phyloP scores from a whole-genome alignment of 352 stramenopile species.

The Labyrinthula sp. region DNA sequence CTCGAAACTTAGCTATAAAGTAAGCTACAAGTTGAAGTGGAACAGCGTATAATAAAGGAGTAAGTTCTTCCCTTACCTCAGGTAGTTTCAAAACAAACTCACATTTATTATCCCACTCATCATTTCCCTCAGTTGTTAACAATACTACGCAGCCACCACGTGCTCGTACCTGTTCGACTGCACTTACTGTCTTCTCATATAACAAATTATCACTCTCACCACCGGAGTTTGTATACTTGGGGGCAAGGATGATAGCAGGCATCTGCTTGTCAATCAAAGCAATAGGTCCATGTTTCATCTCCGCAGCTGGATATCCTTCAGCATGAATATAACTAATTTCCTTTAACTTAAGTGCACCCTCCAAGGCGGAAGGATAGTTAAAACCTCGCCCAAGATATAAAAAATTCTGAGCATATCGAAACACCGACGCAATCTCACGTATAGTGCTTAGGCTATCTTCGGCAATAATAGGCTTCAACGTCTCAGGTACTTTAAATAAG shows the following conservation, averaged over 20 bases:
- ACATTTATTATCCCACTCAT: constrained; percentile 52
- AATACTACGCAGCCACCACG: constrained; percentile 82
- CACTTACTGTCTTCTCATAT: constrained; percentile 36
- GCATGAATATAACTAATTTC: constrained; percentile 96
- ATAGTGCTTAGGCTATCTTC: constrained; percentile 30
- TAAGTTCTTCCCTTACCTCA: constrained; percentile 49
- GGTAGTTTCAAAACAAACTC: constrained; percentile 82
- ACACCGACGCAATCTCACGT: constrained; percentile 31
- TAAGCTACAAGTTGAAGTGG: constrained; percentile 93
- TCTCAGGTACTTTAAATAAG: constrained; percentile 26
- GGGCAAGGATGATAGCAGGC: constrained; percentile 35
- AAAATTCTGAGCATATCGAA: constrained; percentile 33
- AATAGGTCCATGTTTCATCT: constrained; percentile 94
- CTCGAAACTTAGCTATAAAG: constrained; percentile 79
- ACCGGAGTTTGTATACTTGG: constrained; percentile 21
- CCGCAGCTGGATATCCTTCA: constrained; percentile 85
- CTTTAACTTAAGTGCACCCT: constrained; percentile 96
- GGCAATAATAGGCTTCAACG: constrained; percentile 24
- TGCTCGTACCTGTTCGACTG: constrained; percentile 74
- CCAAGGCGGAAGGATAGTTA: constrained; percentile 66
- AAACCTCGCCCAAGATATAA: constrained; percentile 36
- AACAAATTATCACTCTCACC: constrained; percentile 9
- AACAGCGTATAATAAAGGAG: constrained; percentile 74
- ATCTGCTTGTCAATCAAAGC: constrained; percentile 76
- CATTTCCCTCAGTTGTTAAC: constrained; percentile 77